Percentiles rank a stretch among this genome's conserved stretches.
Conservation (phyloP, 2,329 filamentous ascomycete genomes). For the Pyrenophora tritici-repentis region DNA sequence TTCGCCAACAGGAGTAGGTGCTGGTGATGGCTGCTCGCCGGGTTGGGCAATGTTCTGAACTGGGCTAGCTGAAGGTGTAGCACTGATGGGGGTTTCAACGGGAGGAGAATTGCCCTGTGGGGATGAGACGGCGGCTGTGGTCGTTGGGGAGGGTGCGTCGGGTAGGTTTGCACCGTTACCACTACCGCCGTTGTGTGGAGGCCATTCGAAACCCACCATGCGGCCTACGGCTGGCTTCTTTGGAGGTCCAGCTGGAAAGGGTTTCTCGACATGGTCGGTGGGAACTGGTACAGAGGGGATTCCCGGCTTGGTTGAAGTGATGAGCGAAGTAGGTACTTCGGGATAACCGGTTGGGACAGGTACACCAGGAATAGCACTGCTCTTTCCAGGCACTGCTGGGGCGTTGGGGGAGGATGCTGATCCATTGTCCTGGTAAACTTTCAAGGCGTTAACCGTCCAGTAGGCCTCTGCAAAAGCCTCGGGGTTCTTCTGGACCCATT, state of each 20-base stretch:
- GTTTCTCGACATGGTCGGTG: no score
- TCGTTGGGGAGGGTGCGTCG: conserved; percentile 6
- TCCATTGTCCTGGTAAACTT: conserved; percentile 45
- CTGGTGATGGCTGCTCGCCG: conserved; percentile 5
- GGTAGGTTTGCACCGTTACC: not conserved
- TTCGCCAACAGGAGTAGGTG: conserved; percentile 2
- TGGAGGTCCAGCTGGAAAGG: not conserved
- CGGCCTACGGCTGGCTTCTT: conserved; percentile 9
- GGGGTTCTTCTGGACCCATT: conserved; percentile 74
- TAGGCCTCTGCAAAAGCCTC: conserved; percentile 72
- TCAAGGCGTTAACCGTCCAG: conserved; percentile 66
- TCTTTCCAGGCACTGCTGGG: conserved; percentile 17
- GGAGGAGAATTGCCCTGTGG: conserved; percentile 5
- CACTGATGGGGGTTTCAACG: conserved; percentile 3
- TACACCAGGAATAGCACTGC: conserved; percentile 14
- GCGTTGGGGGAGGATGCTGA: conserved; percentile 14
- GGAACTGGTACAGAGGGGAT: not conserved
- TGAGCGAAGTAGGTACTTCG: conserved; percentile 3
- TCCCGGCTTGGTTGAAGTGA: conserved; percentile 6
- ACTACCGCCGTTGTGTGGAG: conserved; percentile 5
- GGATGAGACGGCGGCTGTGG: conserved; percentile 6
- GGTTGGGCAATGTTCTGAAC: conserved; percentile 13
- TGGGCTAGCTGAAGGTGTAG: conserved; percentile 7
- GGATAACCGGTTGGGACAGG: conserved; percentile 7
- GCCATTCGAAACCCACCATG: conserved; percentile 34